Evolutionary conservation across 1,284 basidiomycete species (phyloP).

Genomic region (Malassezia globosa): DNA sequence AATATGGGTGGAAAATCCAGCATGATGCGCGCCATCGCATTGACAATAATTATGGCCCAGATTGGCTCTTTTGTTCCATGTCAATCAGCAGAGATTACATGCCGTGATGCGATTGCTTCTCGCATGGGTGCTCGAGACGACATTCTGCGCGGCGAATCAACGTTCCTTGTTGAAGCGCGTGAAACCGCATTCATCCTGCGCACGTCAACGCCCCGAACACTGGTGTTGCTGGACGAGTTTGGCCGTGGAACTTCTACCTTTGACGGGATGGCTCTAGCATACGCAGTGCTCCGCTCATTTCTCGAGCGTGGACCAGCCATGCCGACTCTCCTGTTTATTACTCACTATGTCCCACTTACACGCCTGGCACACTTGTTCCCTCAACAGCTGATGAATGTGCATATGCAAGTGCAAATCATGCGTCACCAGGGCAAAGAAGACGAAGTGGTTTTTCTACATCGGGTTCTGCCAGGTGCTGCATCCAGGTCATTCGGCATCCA

Average conservation of each 20-base stretch:
- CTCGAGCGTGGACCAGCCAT: slow-evolving; percentile 1
- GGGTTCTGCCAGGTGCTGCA: slow-evolving; percentile 26
- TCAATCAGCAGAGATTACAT: slow-evolving; percentile 57
- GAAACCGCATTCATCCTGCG: slow-evolving; percentile 80
- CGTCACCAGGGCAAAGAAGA: slow-evolving; percentile 8
- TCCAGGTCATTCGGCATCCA: slow-evolving; percentile 39
- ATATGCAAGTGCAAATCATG: slow-evolving; percentile 27
- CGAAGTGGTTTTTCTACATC: slow-evolving; percentile 40
- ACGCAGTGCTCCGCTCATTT: slow-evolving; percentile 27
- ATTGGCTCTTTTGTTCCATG: slow-evolving; percentile 59
- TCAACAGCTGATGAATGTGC: slow-evolving; percentile 20
- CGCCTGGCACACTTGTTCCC: slow-evolving; percentile 14
- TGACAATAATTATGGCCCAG: slow-evolving; percentile 50
- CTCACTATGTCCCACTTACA: slow-evolving; percentile 34
- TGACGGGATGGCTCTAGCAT: slow-evolving; percentile 32
- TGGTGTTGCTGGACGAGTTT: slow-evolving; percentile 38
- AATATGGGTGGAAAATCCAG: slow-evolving; percentile 60
- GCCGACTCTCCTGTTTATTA: slow-evolving; percentile 34
- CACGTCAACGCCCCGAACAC: slow-evolving; percentile 45
- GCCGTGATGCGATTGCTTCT: slow-evolving; percentile 74
- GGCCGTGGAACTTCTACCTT: slow-evolving; percentile 29
- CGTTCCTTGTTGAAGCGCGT: slow-evolving; percentile 89
- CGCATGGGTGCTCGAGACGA: slow-evolving; percentile 78
- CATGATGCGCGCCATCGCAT: slow-evolving; percentile 33
- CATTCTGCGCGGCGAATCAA: slow-evolving; percentile 68